Evolutionary conservation across 2,329 filamentous ascomycete genomes (phyloP).

Genomic region (Monosporascus sp.): DNA sequence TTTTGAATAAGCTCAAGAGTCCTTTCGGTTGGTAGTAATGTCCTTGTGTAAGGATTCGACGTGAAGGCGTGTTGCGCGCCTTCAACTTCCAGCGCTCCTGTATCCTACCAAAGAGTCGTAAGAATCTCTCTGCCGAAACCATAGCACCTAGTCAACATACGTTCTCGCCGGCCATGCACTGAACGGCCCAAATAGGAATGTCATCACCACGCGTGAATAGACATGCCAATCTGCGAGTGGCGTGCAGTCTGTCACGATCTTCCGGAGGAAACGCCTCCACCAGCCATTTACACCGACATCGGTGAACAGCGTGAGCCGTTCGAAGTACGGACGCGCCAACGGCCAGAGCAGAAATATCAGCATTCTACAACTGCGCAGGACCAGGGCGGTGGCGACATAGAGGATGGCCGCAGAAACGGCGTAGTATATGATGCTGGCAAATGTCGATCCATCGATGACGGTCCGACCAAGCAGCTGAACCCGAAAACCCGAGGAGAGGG

Average conservation of each 20-base stretch:
- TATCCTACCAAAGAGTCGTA: no score
- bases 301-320: constrained; percentile 13
- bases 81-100: no score
- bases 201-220: constrained; percentile 12
- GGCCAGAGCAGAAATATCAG: constrained; percentile 1
- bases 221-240: constrained; percentile 10
- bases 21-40: no score
- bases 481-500: no score
- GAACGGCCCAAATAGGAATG: constrained; percentile 14
- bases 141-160: background rate
- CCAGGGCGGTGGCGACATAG: constrained; percentile 9
- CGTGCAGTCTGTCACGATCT: constrained; percentile 5
- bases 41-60: no score
- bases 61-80: no score
- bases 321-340: constrained; percentile 14
- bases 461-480: background rate
- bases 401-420: constrained; percentile 6
- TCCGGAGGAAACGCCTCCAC: constrained; percentile 1
- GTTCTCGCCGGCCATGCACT: constrained; percentile 21
- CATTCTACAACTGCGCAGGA: constrained; percentile 5
- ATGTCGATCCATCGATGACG: background rate
- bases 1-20: no score
- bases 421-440: background rate
- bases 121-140: no score
- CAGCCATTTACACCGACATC: background rate